Conservation (phyloP, 805 yeast species). For the Saccharomycopsis vini region DNA sequence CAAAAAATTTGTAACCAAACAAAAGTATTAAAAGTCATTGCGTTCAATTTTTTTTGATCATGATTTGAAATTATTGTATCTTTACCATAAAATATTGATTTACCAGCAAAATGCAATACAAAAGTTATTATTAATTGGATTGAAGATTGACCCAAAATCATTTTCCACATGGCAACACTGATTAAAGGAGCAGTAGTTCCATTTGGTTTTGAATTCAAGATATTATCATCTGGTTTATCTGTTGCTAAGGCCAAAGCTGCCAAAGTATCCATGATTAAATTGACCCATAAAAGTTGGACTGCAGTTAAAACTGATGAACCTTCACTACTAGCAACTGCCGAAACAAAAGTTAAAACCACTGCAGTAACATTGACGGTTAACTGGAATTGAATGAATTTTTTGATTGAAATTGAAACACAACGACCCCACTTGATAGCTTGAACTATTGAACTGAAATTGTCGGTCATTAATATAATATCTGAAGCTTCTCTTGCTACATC, state of each 20-base stretch:
- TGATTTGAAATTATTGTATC: constrained; percentile 28
- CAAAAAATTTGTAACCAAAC: constrained; percentile 98
- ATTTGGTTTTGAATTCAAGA: constrained; percentile 73
- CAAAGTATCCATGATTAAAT: constrained; percentile 94
- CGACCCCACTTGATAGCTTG: constrained; percentile 98
- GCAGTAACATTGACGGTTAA: constrained; percentile 95
- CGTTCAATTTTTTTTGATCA: constrained; percentile 52
- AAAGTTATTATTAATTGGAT: constrained; percentile 78
- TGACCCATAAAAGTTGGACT: constrained; percentile 95
- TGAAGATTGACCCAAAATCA: constrained; percentile 83
- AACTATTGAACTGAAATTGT: constrained; percentile 89
- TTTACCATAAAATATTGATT: constrained; percentile 40
- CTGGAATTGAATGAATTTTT: constrained; percentile 93
- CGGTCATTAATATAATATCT: constrained; percentile 85
- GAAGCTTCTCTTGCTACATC: constrained; percentile 98
- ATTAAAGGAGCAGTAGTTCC: constrained; percentile 75
- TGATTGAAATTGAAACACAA: constrained; percentile 88
- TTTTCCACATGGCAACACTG: constrained; percentile 93
- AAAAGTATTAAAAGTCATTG: constrained; percentile 90
- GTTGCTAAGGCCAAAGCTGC: constrained; percentile 98
- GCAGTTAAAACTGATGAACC: constrained; percentile 90
- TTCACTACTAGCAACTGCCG: constrained; percentile 77
- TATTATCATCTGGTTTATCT: constrained; percentile 84
- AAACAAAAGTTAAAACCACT: constrained; percentile 85
- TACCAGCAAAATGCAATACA: constrained; percentile 72